phyloP scores from a whole-genome alignment of 805 yeast species.

The Priceomyces carsonii region DNA sequence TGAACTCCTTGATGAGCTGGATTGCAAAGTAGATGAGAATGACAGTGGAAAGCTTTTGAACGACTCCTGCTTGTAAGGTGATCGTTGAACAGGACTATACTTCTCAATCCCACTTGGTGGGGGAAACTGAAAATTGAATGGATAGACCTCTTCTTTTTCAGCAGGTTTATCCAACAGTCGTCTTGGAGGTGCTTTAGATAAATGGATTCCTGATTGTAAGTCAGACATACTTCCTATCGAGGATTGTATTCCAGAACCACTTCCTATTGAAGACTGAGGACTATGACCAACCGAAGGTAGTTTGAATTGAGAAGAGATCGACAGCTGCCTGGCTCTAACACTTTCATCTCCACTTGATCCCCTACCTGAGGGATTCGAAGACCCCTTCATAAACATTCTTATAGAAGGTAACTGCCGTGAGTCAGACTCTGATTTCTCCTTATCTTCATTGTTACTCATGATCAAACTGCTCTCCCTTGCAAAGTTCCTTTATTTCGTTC shows the following conservation, averaged over 20 bases:
- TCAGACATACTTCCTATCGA: background rate
- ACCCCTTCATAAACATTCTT: conserved; percentile 1
- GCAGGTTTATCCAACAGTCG: too few relatives aligned
- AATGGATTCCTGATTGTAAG: background rate
- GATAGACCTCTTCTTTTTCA: background rate
- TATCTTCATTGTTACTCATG: too few relatives aligned
- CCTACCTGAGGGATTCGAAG: background rate
- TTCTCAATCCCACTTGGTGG: too few relatives aligned
- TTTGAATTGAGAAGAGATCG: conserved; percentile 1
- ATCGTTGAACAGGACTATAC: too few relatives aligned
- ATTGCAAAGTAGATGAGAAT: too few relatives aligned
- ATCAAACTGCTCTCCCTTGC: too few relatives aligned
- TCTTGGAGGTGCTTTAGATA: background rate
- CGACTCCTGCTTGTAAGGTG: too few relatives aligned
- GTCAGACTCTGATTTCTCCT: conserved; percentile 1
- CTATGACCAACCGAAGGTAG: conserved; percentile 6
- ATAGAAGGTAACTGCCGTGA: conserved; percentile 3
- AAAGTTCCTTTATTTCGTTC: too few relatives aligned
- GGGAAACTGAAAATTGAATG: background rate
- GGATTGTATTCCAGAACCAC: background rate
- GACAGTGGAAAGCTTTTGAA: too few relatives aligned
- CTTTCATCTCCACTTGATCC: background rate
- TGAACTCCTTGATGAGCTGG: too few relatives aligned
- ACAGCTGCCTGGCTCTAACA: conserved; percentile 1
- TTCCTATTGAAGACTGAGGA: conserved; percentile 6